A percentile compares a stretch with the other conserved stretches of the same genome.
These are phyloP conservation scores for Lachancea sp. DNA, from an alignment of 805 yeast species.

Conservation along the genomic window DNA sequence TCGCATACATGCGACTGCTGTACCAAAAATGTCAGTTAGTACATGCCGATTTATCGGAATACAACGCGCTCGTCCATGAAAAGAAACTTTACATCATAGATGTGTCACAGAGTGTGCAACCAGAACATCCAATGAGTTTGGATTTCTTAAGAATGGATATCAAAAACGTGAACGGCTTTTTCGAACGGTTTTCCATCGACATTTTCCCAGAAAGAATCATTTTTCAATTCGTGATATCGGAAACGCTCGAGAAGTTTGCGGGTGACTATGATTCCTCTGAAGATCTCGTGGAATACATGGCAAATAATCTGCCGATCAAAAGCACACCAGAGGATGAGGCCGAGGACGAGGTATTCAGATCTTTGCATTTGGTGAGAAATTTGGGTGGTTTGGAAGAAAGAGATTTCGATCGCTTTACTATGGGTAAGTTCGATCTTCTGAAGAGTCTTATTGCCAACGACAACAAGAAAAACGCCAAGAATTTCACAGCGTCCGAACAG, in stretches of 20 bases:
- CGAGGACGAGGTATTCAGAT: conserved; percentile 84
- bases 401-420: conserved; percentile 71
- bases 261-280: conserved; percentile 30
- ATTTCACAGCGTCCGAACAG: conserved; percentile 18
- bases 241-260: conserved; percentile 36
- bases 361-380: conserved; percentile 69
- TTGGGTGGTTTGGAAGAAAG: conserved; percentile 83
- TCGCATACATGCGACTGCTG: conserved; percentile 78
- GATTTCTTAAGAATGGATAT: conserved; percentile 97
- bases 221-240: conserved; percentile 68
- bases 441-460: conserved; percentile 52
- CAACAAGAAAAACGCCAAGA: conserved; percentile 21
- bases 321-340: conserved; percentile 46
- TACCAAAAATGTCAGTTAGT: conserved; percentile 84
- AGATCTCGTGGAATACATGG: conserved; percentile 34
- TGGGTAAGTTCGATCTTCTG: conserved; percentile 76
- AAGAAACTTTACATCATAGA: conserved; percentile 80
- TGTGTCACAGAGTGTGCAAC: conserved; percentile 96
- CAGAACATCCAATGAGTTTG: conserved; percentile 94
- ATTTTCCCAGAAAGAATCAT: conserved; percentile 77
- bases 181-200: conserved; percentile 62
- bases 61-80: conserved; percentile 81
- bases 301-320: conserved; percentile 51
- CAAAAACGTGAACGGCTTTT: conserved; percentile 88
- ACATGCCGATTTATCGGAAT: conserved; percentile 95